Evolutionary conservation across 805 yeast species (phyloP), one percentile per base, ranked within the genome.

Genomic region (Yarrowia sp.): DNA sequence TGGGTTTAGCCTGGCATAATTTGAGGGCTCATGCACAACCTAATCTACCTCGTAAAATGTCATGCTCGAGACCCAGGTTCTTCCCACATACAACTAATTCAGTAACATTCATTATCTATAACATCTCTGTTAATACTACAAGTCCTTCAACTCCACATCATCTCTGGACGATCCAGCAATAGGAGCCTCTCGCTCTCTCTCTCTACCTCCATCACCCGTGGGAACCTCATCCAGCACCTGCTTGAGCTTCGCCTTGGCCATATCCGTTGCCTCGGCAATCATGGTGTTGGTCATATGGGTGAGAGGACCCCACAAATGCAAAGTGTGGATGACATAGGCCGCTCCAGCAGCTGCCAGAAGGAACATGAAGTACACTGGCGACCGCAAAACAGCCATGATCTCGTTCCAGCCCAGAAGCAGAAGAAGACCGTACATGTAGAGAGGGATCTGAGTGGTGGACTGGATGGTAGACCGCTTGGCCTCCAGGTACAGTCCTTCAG

Each of bases 371-470:
- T 89, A 83, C n/a, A 93, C 71, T 62, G 99, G 98, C 73, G 90
- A 92, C 68, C 96, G 83, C 48, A 95, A 72, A 15, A 95, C 84
- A 9, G 95, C 88, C 88, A 92, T 83, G 69, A 95, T 87, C 79
- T 95, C 98, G 75, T 92, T 92, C 97, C 97, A 95, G 9, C 99
- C 99, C 22, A 95, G 79, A 3, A 89, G 85, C 1, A 88, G 74
- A 28, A 95, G 77, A 13, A 93, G 72, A 10, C 85, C 77, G 76
- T 90, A 92, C 65, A 95, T 84, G 79, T 88, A 95, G 68, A 86
- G 79, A 4, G 99, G 99, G 65, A 95, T 88, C 66, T 87, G 86
- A 0, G 96, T 85, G 11, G 86, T 83, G 55, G 88, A 86, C 67
- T 86, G 88, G 53, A 92, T 82, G 63, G 90, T 86, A 2, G 97